A percentile compares a stretch with the other conserved stretches of the same genome.
Conservation (phyloP, 441 rosid genomes). For the Gossypium davidsonii region DNA sequence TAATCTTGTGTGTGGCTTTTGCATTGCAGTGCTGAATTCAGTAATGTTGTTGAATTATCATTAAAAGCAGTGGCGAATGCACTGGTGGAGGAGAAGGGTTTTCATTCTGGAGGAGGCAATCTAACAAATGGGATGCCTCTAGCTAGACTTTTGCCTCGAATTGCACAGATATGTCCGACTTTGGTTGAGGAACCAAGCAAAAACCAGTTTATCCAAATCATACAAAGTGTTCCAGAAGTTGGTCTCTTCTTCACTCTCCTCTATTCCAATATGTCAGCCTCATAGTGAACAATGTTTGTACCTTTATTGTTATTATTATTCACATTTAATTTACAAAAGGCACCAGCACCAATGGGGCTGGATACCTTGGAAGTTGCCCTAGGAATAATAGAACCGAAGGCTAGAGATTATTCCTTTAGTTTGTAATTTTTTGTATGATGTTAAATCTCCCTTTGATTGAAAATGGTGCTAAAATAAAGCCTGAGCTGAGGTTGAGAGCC, state of each 20-base stretch:
- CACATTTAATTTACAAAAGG: not conserved
- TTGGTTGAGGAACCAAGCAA: slow-evolving; percentile 53
- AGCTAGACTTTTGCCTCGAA: slow-evolving; percentile 69
- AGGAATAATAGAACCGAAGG: slow-evolving; percentile 18
- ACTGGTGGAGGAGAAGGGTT: slow-evolving; percentile 43
- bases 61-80: slow-evolving; percentile 42
- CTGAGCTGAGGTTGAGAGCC: not conserved
- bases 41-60: slow-evolving; percentile 40
- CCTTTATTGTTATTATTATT: not conserved
- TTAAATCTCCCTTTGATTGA: not conserved
- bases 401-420: slow-evolving; percentile 13
- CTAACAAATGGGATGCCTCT: slow-evolving; percentile 51
- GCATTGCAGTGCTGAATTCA: slow-evolving; percentile 54
- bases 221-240: slow-evolving; percentile 52
- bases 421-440: slow-evolving; percentile 18
- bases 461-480: not conserved
- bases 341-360: slow-evolving; percentile 13
- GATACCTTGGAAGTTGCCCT: not conserved
- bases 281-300: slow-evolving; percentile 22
- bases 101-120: slow-evolving; percentile 36
- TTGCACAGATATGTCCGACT: slow-evolving; percentile 45
- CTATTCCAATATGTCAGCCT: slow-evolving; percentile 57
- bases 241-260: slow-evolving; percentile 76
- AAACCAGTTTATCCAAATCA: slow-evolving; percentile 47
- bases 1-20: not conserved